phyloP scores from a whole-genome alignment of 2,329 filamentous ascomycete genomes.

The Fusarium tuaranense region DNA sequence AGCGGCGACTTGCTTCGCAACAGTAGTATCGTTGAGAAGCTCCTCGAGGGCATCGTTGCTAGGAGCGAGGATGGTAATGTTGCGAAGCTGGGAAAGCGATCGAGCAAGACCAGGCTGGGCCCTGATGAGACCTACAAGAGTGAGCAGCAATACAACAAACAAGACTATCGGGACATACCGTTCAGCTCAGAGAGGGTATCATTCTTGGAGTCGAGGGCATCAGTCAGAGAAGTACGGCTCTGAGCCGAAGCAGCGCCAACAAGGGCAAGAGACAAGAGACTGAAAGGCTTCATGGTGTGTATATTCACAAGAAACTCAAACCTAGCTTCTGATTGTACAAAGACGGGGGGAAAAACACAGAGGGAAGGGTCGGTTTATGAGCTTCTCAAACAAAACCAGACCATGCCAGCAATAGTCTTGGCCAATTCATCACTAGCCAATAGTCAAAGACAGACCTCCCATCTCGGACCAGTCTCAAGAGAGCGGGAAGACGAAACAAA shows the following conservation, averaged over 20 bases:
- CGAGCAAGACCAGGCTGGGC: conserved; percentile 40
- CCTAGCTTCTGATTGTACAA: conserved; percentile 7
- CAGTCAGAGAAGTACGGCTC: conserved; percentile 37
- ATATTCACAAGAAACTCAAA: neutral
- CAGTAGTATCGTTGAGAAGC: conserved; percentile 58
- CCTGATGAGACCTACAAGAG: conserved; percentile 36
- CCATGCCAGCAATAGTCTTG: conserved; percentile 3
- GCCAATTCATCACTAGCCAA: conserved; percentile 24
- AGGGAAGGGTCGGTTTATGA: conserved; percentile 20
- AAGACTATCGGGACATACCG: conserved; percentile 16
- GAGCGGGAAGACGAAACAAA: conserved; percentile 4
- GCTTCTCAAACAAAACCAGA: neutral
- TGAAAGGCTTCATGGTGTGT: conserved; percentile 41
- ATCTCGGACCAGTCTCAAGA: conserved; percentile 16
- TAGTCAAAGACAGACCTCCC: conserved; percentile 7
- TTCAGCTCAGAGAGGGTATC: conserved; percentile 42
- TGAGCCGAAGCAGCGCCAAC: conserved; percentile 37
- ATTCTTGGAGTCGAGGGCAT: conserved; percentile 43
- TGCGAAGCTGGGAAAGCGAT: conserved; percentile 23
- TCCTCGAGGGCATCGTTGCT: conserved; percentile 65
- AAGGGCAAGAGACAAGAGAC: conserved; percentile 33
- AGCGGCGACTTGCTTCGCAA: conserved; percentile 53
- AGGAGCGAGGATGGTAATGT: conserved; percentile 62
- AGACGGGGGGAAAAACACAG: neutral
- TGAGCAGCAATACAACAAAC: conserved; percentile 2